Percentiles rank a stretch among this genome's conserved stretches.
Evolutionary conservation across 352 stramenopile species (phyloP).

Genomic region (Phytophthora chlamydospora): DNA sequence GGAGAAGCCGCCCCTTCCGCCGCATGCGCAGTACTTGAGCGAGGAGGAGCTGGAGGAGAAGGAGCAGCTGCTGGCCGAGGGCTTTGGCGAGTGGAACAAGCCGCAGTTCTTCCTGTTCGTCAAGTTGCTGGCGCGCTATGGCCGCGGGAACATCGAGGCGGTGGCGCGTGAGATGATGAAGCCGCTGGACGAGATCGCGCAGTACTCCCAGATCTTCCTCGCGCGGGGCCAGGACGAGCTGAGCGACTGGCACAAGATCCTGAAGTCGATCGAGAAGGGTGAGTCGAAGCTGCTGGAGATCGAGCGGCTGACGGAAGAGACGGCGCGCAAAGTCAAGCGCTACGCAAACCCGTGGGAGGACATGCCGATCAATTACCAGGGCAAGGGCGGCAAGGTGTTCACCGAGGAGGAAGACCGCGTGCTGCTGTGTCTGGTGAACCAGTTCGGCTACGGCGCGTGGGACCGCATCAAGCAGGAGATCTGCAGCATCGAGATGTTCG

Average conservation of each 20-base stretch:
- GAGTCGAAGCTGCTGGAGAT: conserved; percentile 90
- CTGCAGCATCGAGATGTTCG: conserved; percentile 90
- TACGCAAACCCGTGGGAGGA: conserved; percentile 88
- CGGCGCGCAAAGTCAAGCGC: conserved; percentile 71
- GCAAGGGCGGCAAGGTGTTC: conserved; percentile 93
- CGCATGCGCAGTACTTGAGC: conserved; percentile 80
- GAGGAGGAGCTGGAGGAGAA: conserved; percentile 93
- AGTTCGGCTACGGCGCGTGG: conserved; percentile 97
- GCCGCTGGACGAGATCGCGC: conserved; percentile 73
- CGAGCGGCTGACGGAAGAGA: conserved; percentile 80
- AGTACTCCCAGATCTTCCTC: conserved; percentile 75
- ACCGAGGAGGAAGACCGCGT: conserved; percentile 98
- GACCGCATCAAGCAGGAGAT: conserved; percentile 98
- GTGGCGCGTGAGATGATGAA: conserved; percentile 88
- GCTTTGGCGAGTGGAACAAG: conserved; percentile 89
- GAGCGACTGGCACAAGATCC: conserved; percentile 82
- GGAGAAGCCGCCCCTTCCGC: conserved; percentile 77
- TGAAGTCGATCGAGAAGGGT: conserved; percentile 90
- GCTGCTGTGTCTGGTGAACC: conserved; percentile 96
- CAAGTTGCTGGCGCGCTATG: conserved; percentile 82
- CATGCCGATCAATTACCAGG: conserved; percentile 90
- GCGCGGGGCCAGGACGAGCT: conserved; percentile 73
- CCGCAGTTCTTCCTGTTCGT: conserved; percentile 88
- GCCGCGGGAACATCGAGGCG: conserved; percentile 73
- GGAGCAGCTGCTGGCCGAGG: conserved; percentile 86